phyloP scores from a whole-genome alignment of 2,329 filamentous ascomycete genomes.

The Clarireedia homoeocarpa region DNA sequence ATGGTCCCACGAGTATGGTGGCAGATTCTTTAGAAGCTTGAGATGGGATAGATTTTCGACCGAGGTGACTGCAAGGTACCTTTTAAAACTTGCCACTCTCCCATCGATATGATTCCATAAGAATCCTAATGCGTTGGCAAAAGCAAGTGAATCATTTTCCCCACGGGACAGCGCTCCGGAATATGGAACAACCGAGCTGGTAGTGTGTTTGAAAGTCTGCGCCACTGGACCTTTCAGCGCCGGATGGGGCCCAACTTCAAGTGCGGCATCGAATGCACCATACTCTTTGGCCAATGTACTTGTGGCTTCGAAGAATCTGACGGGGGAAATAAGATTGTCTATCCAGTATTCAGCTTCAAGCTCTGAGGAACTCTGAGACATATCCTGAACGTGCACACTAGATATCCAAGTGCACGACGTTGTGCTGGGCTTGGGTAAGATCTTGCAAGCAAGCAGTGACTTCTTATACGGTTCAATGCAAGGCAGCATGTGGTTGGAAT shows the following conservation, averaged over 20 bases:
- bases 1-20: conserved; percentile 47
- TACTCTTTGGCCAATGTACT: not conserved
- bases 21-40: conserved; percentile 35
- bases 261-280: not conserved
- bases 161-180: not conserved
- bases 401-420: conserved; percentile 29
- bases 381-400: conserved; percentile 29
- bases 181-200: not conserved
- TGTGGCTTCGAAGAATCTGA: conserved; percentile 30
- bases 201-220: not conserved
- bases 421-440: conserved; percentile 15
- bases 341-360: conserved; percentile 36
- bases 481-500: conserved; percentile 20
- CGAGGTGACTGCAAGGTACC: not conserved
- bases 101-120: not conserved
- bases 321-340: conserved; percentile 36
- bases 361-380: not conserved
- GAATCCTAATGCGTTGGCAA: not conserved
- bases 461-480: conserved; percentile 16
- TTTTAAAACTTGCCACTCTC: not conserved
- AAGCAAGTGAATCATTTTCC: not conserved
- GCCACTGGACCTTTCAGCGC: conserved; percentile 8
- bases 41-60: not conserved
- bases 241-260: conserved; percentile 15
- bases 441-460: conserved; percentile 14